Percentiles rank a stretch among this genome's conserved stretches.
phyloP scores from a whole-genome alignment of 2,329 filamentous ascomycete genomes.

The Rachicladosporium sp. region DNA sequence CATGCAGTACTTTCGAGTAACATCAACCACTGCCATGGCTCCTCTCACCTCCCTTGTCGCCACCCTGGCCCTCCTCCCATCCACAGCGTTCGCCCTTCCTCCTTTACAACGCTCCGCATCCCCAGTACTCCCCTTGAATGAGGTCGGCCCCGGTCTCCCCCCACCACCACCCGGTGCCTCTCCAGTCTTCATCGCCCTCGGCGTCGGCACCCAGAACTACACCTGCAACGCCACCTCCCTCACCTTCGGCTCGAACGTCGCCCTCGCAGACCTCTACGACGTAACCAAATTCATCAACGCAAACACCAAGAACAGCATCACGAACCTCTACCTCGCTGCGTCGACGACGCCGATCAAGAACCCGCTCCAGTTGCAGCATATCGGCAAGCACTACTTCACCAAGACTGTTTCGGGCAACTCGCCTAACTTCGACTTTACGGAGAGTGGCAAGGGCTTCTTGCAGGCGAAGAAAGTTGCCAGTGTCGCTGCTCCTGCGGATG shows the following conservation, averaged over 20 bases:
- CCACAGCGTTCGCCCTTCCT: no score
- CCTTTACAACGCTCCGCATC: no score
- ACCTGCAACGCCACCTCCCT: slow-evolving; percentile 35
- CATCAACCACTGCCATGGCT: no score
- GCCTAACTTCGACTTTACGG: slow-evolving; percentile 46
- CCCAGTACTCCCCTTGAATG: slow-evolving; percentile 1
- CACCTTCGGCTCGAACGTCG: slow-evolving; percentile 18
- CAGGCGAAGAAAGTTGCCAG: slow-evolving; percentile 37
- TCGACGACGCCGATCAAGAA: slow-evolving; percentile 5
- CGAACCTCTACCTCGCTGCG: slow-evolving; percentile 7
- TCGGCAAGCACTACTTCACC: slow-evolving; percentile 57
- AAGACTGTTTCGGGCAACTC: slow-evolving; percentile 28
- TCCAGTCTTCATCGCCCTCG: slow-evolving; percentile 39
- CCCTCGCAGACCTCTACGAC: slow-evolving; percentile 34
- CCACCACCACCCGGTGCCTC: slow-evolving; percentile 1
- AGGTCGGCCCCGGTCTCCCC: slow-evolving; percentile 4
- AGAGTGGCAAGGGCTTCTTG: slow-evolving; percentile 13
- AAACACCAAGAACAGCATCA: slow-evolving; percentile 9
- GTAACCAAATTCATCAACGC: slow-evolving; percentile 27
- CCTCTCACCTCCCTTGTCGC: no score
- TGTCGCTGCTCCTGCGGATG: slow-evolving; percentile 39
- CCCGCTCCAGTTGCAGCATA: slow-evolving; percentile 8
- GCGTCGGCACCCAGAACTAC: slow-evolving; percentile 59
- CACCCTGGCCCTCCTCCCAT: no score
- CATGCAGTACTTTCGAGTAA: no score